Evolutionary conservation across 495 filamentous ascomycete species (phyloP), one percentile per base, ranked within the genome.

Genomic region (Penicillium crystallinum): DNA sequence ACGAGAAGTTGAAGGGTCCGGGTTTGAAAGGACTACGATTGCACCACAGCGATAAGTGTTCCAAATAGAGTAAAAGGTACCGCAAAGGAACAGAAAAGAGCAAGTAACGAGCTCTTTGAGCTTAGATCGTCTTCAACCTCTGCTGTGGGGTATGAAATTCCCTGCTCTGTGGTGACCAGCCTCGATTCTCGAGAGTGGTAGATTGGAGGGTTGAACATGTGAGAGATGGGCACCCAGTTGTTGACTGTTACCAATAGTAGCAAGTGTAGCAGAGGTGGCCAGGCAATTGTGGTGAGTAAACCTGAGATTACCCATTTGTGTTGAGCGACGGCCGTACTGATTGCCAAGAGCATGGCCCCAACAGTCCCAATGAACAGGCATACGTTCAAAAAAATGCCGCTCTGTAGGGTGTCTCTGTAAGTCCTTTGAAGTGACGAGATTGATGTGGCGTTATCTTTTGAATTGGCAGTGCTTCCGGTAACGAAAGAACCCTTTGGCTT

Each of bases 401-500:
- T 65, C 11, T 57, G 44, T 52, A 55, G 58, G 3, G 59, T 25
- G 27, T 69, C 58, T 15, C 47, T 42, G 36, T 56, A 53, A 4
- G 22, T 34, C 41, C 53, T 43, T 41, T 56, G 25, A 22, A 62
- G 1, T 36, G 19, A 1, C 53, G 58, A 21, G 35, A 50, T 14
- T 27, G 14, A 52, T 38, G 37, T 30, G 43, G 34, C 25, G 52
- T 47, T 68, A 62, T 62, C 60, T 57, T 37, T 33, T 2, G 64
- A 56, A 37, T 73, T 71, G 1, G 53, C 60, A 0, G 45, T 65
- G 52, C 68, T 73, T 14, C 70, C 70, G 1, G 70, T 73, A 2
- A 73, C 65, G 34, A 71, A 70, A 0, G 70, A 73, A 2, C 69
- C 69, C 15, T 64, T 70, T 0, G 70, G 68, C 31, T 63, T 65